Base-by-base conservation (phyloP, 2,329 filamentous ascomycete genomes). In the Talaromyces sp. region DNA sequence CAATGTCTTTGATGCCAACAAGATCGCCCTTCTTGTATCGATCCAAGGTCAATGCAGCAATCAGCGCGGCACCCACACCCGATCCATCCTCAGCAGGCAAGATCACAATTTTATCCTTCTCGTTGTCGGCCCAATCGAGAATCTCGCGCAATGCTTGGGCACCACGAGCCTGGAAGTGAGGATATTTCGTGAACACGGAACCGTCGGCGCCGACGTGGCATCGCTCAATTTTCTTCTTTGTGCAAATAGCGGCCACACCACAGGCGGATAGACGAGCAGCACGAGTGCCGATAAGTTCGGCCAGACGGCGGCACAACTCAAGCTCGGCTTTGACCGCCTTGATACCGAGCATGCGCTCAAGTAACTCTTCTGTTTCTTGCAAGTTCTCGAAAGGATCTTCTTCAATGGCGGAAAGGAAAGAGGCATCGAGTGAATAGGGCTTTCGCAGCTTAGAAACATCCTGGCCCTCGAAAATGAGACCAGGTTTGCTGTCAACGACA, bases 151-250 rank as follows among this genome's bases (percentile, higher is more conserved):
- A 83, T 28, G 94, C 94, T 73, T 87, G 82, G 13, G 94, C 93
- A 57, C 93, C 92, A 56, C 94, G 88, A 59, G 86, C 84, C 81
- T 97, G 97, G 84, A 99, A 99, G 77, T 96, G 89, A 11, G 94
- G 94, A 78, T 99, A 99, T 75, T 97, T 97, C 82, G 96, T 97
- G 80, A 99, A 99, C 56, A 99, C 93, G 17, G 90, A 96, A 37
- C 94, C 94, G 71, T 99, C 94, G 53, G 94, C 94, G 67, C 94
- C 94, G 41, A 99, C 94, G 74, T 97, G 94, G 79, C 90, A 96
- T 37, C 84, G 82, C 69, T 88, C 78, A 75, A 92, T 93, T 65
- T 84, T 83, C 84, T 97, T 97, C 86, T 97, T 97, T 78, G 88
- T 95, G 83, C 89, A 91, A 70, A 99, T 97, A 59, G 93, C 94